These are phyloP conservation scores for Groenewaldozyma auringiensis DNA, from an alignment of 1,139 yeast species.

Conservation along the genomic window DNA sequence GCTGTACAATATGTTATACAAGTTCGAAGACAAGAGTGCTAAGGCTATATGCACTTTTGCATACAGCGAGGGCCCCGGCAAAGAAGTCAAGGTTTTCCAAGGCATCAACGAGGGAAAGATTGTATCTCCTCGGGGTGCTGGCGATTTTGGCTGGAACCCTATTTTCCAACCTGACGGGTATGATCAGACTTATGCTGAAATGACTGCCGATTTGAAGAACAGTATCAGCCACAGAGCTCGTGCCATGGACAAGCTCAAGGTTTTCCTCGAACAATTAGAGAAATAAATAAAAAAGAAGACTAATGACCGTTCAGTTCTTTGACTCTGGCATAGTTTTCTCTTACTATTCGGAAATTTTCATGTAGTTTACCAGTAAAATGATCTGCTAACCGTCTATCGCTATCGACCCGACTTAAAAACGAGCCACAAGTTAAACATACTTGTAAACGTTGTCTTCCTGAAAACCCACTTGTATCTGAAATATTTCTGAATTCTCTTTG, in stretches of 20 bases:
- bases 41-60: constrained; percentile 91
- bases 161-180: constrained; percentile 70
- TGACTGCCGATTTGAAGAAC: constrained; percentile 71
- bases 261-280: constrained; percentile 36
- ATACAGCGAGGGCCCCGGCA: constrained; percentile 74
- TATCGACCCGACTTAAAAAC: constrained; percentile 75
- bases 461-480: constrained; percentile 72
- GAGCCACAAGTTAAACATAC: constrained; percentile 93
- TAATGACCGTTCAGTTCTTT: constrained; percentile 25
- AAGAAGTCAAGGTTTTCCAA: constrained; percentile 65
- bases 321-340: constrained; percentile 52
- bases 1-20: constrained; percentile 65
- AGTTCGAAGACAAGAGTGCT: constrained; percentile 79
- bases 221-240: constrained; percentile 76
- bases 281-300: background rate
- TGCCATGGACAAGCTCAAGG: constrained; percentile 68
- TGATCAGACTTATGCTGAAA: constrained; percentile 72
- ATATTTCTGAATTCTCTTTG: constrained; percentile 49
- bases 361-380: constrained; percentile 89
- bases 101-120: constrained; percentile 78
- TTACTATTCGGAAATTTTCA: constrained; percentile 69
- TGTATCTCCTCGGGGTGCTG: constrained; percentile 69
- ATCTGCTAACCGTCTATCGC: constrained; percentile 82
- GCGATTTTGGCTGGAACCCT: constrained; percentile 92
- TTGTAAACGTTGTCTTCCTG: constrained; percentile 84